Conservation (phyloP, 371 early-diverging fungal species). For the Mucor racemosus region DNA sequence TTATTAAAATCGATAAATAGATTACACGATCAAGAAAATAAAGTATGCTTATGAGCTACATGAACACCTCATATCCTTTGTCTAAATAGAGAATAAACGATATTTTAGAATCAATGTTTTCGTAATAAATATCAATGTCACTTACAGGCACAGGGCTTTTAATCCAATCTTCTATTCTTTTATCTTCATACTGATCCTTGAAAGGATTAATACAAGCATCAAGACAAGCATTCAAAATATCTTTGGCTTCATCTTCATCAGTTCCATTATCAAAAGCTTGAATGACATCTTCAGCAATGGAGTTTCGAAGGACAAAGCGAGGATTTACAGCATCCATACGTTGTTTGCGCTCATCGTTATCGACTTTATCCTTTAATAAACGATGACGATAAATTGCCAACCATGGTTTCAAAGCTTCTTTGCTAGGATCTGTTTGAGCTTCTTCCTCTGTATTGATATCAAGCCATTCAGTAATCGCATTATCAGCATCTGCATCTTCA, state of each 20-base stretch:
- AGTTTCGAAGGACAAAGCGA: slow-evolving; percentile 74
- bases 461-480: slow-evolving; percentile 36
- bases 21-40: neutral
- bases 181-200: slow-evolving; percentile 48
- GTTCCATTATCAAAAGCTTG: slow-evolving; percentile 47
- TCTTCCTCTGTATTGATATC: slow-evolving; percentile 41
- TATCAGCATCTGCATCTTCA: slow-evolving; percentile 46
- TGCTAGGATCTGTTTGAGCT: slow-evolving; percentile 16
- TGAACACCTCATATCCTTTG: slow-evolving; percentile 36
- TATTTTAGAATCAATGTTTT: slow-evolving; percentile 14
- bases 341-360: slow-evolving; percentile 37
- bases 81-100: slow-evolving; percentile 33
- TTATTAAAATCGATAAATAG: neutral
- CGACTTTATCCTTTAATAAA: slow-evolving; percentile 38
- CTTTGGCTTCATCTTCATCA: slow-evolving; percentile 30
- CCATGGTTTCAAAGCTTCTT: slow-evolving; percentile 45
- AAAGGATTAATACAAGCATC: slow-evolving; percentile 63
- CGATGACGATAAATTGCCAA: slow-evolving; percentile 57
- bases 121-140: slow-evolving; percentile 13
- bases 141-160: slow-evolving; percentile 40
- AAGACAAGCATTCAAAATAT: slow-evolving; percentile 55
- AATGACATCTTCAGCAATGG: slow-evolving; percentile 74
- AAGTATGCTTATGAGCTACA: slow-evolving; percentile 34
- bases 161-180: slow-evolving; percentile 41
- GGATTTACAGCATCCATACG: slow-evolving; percentile 72